Base-by-base conservation (phyloP, 352 stramenopile species). In the Phytophthora vignae region DNA sequence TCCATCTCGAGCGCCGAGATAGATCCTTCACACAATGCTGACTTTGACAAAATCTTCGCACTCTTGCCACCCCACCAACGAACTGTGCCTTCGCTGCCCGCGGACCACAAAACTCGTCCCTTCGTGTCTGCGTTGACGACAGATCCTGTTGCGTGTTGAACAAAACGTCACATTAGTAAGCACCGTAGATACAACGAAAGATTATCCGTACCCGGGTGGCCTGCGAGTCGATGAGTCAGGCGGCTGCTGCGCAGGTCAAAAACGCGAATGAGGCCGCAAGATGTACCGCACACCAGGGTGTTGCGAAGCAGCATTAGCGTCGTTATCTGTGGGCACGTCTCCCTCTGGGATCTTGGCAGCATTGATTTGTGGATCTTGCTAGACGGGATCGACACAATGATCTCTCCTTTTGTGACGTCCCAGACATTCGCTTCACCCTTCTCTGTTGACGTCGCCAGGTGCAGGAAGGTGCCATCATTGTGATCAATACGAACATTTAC, bases 51-150 rank as follows among this genome's bases (percentile, higher is more conserved):
- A 33, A 97, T 90, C 72, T 96, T 97, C 15, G 90, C 87, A 14
- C 83, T 94, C 64, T 97, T 97, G 38, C 90, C 90, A 46, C 90
- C 90, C 90, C 90, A 97, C 90, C 90, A 97, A 25, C 90, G 88
- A 55, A 97, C 84, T 15, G 84, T 90, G 19, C 90, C 90, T 68
- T 97, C 90, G 52, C 83, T 83, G 15, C 90, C 90, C 63, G 87
- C 87, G 21, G 87, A 95, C 90, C 90, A 97, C 61, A 97, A 69
- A 22, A 97, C 90, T 53, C 90, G 82, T 14, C 88, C 90, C 64
- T 94, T 95, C 12, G 90, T 96, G 61, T 95, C 87, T 58, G 88
- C 91, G 53, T 96, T 93, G 31, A 91, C 67, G 11, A 97, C 83
- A 53, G 89, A 76, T 53, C 93, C 90, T 96, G 60, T 22, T 75